A percentile compares a stretch with the other conserved stretches of the same genome.
Conservation (phyloP, 495 filamentous ascomycete species). For the Penicillium dipodomyicola region DNA sequence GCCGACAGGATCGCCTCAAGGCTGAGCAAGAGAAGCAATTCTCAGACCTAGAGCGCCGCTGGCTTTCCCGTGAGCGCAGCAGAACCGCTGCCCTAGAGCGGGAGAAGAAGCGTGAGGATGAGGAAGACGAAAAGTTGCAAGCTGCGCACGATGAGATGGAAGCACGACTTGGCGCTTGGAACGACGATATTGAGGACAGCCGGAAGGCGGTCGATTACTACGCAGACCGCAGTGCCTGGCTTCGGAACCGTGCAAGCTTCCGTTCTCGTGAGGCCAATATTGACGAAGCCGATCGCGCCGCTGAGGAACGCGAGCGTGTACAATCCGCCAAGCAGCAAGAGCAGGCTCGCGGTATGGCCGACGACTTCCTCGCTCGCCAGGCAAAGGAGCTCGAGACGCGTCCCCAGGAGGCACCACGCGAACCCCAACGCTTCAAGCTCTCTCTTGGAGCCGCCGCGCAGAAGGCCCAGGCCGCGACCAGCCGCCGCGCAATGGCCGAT, state of each 20-base stretch:
- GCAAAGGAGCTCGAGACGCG: slow-evolving; percentile 74
- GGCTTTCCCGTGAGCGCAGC: slow-evolving; percentile 84
- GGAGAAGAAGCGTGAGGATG: slow-evolving; percentile 72
- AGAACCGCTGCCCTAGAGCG: slow-evolving; percentile 80
- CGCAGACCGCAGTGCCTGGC: slow-evolving; percentile 77
- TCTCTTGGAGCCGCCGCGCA: slow-evolving; percentile 87
- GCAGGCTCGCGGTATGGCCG: slow-evolving; percentile 80
- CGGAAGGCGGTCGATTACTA: slow-evolving; percentile 81
- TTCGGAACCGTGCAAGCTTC: slow-evolving; percentile 73
- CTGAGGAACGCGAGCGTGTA: slow-evolving; percentile 71
- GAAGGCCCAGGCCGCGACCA: slow-evolving; percentile 69
- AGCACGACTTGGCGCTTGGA: slow-evolving; percentile 74
- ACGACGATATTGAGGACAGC: slow-evolving; percentile 77
- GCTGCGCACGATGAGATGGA: slow-evolving; percentile 69
- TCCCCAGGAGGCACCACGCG: slow-evolving; percentile 52
- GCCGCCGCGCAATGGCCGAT: slow-evolving; percentile 81
- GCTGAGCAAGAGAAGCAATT: slow-evolving; percentile 77
- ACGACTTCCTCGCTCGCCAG: slow-evolving; percentile 87
- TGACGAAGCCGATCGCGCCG: slow-evolving; percentile 78
- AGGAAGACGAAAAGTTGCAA: slow-evolving; percentile 57
- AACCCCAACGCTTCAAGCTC: slow-evolving; percentile 88
- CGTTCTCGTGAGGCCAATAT: slow-evolving; percentile 66
- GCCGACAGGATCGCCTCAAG: slow-evolving; percentile 66
- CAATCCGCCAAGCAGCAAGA: slow-evolving; percentile 69
- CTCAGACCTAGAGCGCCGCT: slow-evolving; percentile 81